Percentiles rank a stretch among this genome's conserved stretches.
These are phyloP conservation scores for Schizosaccharomyces lindneri DNA, from an alignment of 805 yeast genomes.

Conservation along the genomic window DNA sequence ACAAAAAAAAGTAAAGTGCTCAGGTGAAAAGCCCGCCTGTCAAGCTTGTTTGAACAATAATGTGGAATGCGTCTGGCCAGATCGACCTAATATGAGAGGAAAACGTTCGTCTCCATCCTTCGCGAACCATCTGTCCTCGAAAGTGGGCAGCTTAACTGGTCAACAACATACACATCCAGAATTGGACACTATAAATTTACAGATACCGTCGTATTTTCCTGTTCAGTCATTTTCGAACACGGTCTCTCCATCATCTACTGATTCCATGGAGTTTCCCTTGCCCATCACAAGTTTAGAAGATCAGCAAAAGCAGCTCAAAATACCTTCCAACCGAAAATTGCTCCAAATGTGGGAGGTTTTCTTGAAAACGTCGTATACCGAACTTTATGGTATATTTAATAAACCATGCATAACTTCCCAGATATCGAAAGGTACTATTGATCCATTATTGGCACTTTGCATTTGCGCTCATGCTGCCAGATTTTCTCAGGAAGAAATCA, in stretches of 20 bases:
- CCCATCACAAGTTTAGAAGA: not conserved
- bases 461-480: slow-evolving; percentile 1
- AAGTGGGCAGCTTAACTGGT: not conserved
- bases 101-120: not conserved
- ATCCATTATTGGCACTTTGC: not conserved
- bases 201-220: not conserved
- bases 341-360: not conserved
- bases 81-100: not conserved
- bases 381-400: not conserved
- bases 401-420: not conserved
- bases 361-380: not conserved
- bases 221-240: not conserved
- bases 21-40: not conserved
- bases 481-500: not conserved
- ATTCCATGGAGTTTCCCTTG: not conserved
- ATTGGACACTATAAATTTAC: not conserved
- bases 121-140: not conserved
- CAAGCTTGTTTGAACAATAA: not conserved
- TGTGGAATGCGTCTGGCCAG: not conserved
- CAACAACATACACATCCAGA: not conserved
- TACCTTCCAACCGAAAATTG: not conserved
- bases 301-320: not conserved
- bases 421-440: not conserved
- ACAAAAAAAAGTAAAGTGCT: not conserved
- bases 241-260: not conserved